Evolutionary conservation across 1,284 basidiomycete genomes (phyloP), one percentile per base, ranked within the genome.

Genomic region (Puccinia horiana): DNA sequence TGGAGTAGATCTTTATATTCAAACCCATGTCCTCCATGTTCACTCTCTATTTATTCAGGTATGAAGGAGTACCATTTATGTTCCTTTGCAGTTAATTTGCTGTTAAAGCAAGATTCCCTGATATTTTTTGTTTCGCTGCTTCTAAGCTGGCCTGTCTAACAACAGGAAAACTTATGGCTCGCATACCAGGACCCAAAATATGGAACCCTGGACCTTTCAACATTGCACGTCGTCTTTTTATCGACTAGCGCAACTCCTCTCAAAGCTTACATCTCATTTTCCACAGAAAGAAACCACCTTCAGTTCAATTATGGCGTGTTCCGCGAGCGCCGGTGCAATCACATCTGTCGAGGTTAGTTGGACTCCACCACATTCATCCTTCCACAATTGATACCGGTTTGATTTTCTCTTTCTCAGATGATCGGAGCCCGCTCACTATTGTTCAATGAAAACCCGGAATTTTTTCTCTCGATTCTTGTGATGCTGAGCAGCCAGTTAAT

Each of bases 1-100:
- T 47, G 26, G 49, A n/a, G 16, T 18, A 81, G 80, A 81, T 81
- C 18, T 81, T 81, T 63, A 75, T 75, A 23, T 81, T 76, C 49
- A 81, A 81, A 49, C 80, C 80, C 12, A 69, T 81, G 52, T 76
- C 16, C 44, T 81, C 20, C 72, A 76, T 40, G 72, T 76, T 11
- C 80, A 81, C 47, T 76, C 80, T 12, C 35, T 81, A 3, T 81
- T 81, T 67, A 65, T 81, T 52, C 80, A 81, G 74, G 80, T 81
- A 69, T 47, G 79, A n/a, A 20, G 40, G 35, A n/a, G 18, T 67
- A 12, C 37, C 37, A n/a, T 16, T 47, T 12, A 16, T 40, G 42
- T 49, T 26, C 35, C 42, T 20, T 44, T 49, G 16, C 35, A 35
- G 23, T n/a, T 40, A 2, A 1, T 9, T 56, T 47, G 20, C 32